Percentiles rank a stretch among this genome's conserved stretches.
These are phyloP conservation scores for Verruconis gallopava DNA, from an alignment of 2,329 filamentous ascomycete genomes.

Conservation along the genomic window DNA sequence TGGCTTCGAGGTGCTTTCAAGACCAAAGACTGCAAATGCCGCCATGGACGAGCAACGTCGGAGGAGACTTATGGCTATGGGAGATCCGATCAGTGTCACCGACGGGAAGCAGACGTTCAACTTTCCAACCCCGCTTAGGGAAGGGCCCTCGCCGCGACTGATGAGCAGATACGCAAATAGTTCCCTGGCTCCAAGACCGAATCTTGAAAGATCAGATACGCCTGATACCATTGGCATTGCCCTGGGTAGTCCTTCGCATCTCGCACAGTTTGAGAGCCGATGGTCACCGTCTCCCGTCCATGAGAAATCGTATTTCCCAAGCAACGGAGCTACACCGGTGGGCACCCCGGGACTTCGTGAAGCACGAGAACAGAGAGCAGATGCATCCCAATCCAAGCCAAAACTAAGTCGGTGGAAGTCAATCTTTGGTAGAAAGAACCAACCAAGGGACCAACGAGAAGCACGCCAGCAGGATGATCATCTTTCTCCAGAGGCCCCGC, in stretches of 20 bases:
- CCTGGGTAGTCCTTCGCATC: constrained; percentile 19
- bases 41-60: constrained; percentile 4
- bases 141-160: background rate
- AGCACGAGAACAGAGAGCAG: background rate
- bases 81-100: constrained; percentile 2
- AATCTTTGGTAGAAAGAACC: constrained; percentile 6
- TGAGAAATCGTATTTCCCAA: too few species aligned
- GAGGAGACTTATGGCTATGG: constrained; percentile 5
- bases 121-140: constrained; percentile 7
- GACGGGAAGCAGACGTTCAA: constrained; percentile 5
- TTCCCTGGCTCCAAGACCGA: constrained; percentile 13
- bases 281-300: background rate
- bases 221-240: constrained; percentile 23
- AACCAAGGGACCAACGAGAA: background rate
- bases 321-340: background rate
- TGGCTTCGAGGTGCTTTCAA: background rate
- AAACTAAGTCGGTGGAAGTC: constrained; percentile 11
- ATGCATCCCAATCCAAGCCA: constrained; percentile 4
- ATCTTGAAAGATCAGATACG: constrained; percentile 12
- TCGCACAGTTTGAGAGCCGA: constrained; percentile 2
- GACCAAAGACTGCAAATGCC: constrained; percentile 7
- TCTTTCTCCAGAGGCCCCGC: background rate
- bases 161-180: constrained; percentile 8
- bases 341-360: constrained; percentile 1
- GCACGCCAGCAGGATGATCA: background rate